Percentiles rank a stretch among this genome's conserved stretches.
phyloP scores from a whole-genome alignment of 1,284 basidiomycete genomes.

The Ganoderma sinense region DNA sequence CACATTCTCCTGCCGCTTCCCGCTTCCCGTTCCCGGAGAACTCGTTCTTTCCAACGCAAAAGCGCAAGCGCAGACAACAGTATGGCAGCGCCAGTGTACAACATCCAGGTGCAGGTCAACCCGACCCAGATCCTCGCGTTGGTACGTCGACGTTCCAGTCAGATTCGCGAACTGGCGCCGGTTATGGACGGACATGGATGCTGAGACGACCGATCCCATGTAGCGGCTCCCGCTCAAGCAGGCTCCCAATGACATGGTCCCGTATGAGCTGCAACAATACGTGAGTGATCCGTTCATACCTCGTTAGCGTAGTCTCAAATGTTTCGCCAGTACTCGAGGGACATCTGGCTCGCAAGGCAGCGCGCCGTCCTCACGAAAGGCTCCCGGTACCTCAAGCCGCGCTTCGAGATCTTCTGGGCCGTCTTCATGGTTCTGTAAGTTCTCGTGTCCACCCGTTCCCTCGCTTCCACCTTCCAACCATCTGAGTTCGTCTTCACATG shows the following conservation, averaged over 20 bases:
- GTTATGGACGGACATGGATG: background rate
- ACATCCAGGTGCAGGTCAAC: constrained; percentile 17
- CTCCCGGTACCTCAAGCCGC: constrained; percentile 52
- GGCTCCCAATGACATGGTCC: constrained; percentile 36
- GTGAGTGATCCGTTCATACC: constrained; percentile 31
- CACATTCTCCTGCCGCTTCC: constrained; percentile 15
- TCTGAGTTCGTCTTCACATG: background rate
- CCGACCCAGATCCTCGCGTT: constrained; percentile 28
- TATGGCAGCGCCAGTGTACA: constrained; percentile 27
- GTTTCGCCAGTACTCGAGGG: constrained; percentile 47
- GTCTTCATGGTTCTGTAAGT: constrained; percentile 50
- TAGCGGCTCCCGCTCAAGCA: constrained; percentile 37
- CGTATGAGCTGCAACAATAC: constrained; percentile 40
- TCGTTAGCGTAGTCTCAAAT: background rate
- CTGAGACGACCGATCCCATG: constrained; percentile 7
- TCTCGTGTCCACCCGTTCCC: background rate
- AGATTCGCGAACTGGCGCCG: background rate
- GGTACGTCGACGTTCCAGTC: constrained; percentile 15
- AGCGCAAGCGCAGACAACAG: constrained; percentile 18
- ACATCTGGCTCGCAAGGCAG: constrained; percentile 54
- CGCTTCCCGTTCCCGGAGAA: constrained; percentile 30
- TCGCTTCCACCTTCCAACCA: background rate
- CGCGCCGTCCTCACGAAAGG: constrained; percentile 47
- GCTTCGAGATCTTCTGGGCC: constrained; percentile 55
- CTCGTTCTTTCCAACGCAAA: constrained; percentile 10